Evolutionary conservation across 2,329 filamentous ascomycete species (phyloP), one percentile per base, ranked within the genome.

Genomic region (Claviceps spartinae): DNA sequence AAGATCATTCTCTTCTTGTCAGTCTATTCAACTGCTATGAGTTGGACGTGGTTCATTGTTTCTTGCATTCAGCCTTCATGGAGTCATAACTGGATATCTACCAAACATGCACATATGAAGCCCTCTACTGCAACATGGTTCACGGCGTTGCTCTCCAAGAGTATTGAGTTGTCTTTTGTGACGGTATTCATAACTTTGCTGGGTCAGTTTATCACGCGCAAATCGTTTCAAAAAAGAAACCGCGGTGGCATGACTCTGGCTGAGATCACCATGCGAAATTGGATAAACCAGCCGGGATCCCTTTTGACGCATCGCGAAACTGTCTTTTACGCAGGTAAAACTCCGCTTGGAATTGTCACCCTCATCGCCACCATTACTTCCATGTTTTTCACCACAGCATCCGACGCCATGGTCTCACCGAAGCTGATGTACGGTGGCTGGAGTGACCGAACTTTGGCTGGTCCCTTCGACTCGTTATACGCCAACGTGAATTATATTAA

Each of bases 81-180:
- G 66, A 81, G 82, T 8, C 69, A 68, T 9, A 63, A 58, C 1
- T 22, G 22, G 1, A 81, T 89, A 45, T 74, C 73, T 0, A 70
- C 71, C 1, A 72, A 73, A 13, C 73, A 22, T 22, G 22, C 22
- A 22, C 4, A 4, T 4, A 22, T 90, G 16, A 69, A 71, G 0
- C 81, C 82, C 0, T 75, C 81, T 0, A 83, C 79, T 1, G 85
- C 86, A 0, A 82, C 79, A 1, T 66, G 86, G 1, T 61, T 90
- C 1, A 81, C 79, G n/a, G 77, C 85, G 0, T 66, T 88, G 2
- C 69, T 88, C 37, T 84, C 86, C 7, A 91, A 90, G 65, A 78
- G 83, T 0, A 86, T 90, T 47, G 87, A 91, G 65, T 62, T 90
- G 56, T 81, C 83, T 0, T 91, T 89, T 60, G 85, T 88, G 3